These are phyloP conservation scores for Calonectria multiphialidica DNA, from an alignment of 2,329 filamentous ascomycete genomes.

Conservation along the genomic window DNA sequence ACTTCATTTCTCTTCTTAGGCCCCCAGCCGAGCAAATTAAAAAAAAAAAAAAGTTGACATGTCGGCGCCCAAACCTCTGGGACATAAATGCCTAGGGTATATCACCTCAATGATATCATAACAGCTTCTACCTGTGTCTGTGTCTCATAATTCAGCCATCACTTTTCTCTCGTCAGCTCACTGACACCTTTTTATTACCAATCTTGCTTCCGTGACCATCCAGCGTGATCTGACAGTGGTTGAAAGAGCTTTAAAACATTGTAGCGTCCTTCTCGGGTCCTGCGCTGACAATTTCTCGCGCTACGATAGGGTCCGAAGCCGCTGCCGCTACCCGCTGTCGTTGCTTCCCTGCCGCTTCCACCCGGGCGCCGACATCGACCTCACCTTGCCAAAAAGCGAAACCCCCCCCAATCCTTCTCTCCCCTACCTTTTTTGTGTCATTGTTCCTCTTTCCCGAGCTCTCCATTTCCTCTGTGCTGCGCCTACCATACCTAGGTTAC, in stretches of 20 bases:
- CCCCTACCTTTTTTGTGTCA: constrained; percentile 13
- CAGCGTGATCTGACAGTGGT: background rate
- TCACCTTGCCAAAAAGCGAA: constrained; percentile 5
- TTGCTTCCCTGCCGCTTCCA: constrained; percentile 23
- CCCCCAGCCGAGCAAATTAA: constrained; percentile 8
- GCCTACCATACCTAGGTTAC: background rate
- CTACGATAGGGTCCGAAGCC: constrained; percentile 46
- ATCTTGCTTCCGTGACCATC: background rate
- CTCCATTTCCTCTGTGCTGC: constrained; percentile 24
- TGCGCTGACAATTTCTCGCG: constrained; percentile 44
- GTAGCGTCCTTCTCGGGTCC: background rate
- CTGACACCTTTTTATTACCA: background rate
- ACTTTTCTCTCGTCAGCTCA: constrained; percentile 10
- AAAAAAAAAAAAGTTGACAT: constrained; percentile 17
- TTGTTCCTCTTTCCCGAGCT: constrained; percentile 38
- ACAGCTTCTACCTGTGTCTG: background rate
- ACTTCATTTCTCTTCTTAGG: constrained; percentile 25
- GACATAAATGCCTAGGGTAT: constrained; percentile 7
- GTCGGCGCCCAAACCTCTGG: background rate
- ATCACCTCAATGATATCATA: background rate
- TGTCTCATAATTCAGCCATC: background rate
- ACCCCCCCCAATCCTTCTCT: constrained; percentile 5
- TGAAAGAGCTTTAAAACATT: background rate
- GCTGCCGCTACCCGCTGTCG: constrained; percentile 31
- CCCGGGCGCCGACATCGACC: constrained; percentile 23